Conservation (phyloP, 495 filamentous ascomycete genomes). For the Penicilliopsis zonata region DNA sequence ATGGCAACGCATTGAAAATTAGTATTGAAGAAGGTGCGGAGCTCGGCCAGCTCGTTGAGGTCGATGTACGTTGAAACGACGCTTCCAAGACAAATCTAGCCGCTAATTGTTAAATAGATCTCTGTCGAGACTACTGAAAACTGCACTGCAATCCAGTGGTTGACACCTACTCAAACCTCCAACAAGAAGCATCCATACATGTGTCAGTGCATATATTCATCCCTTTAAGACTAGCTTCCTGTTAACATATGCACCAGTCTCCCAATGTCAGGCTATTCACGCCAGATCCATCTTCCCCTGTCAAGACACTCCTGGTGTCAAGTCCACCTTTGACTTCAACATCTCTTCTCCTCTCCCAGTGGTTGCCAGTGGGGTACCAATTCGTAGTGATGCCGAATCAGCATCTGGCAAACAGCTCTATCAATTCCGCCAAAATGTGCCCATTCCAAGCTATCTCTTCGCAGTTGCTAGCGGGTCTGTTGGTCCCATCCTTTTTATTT, state of each 20-base stretch:
- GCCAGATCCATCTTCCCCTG: constrained; percentile 87
- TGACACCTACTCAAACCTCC: constrained; percentile 79
- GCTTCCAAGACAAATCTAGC: constrained; percentile 15
- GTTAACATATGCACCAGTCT: too few species aligned
- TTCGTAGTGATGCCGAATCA: constrained; percentile 32
- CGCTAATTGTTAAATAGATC: constrained; percentile 24
- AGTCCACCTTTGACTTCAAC: constrained; percentile 78
- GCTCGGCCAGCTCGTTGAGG: constrained; percentile 48
- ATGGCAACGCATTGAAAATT: constrained; percentile 70
- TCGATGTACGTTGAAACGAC: constrained; percentile 49
- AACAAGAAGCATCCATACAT: constrained; percentile 93
- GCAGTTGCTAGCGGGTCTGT: constrained; percentile 69
- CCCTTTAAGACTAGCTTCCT: too few species aligned
- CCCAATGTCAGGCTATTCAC: constrained; percentile 95
- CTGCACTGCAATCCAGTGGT: constrained; percentile 89
- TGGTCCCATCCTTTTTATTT: background rate
- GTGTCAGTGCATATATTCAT: too few species aligned
- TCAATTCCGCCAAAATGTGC: constrained; percentile 76
- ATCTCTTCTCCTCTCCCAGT: constrained; percentile 81
- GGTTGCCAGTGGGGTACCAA: constrained; percentile 72
- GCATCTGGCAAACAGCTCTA: constrained; percentile 44
- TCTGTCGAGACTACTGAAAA: constrained; percentile 59
- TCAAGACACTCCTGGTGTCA: constrained; percentile 93
- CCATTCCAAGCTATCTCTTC: constrained; percentile 90
- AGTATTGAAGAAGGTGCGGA: constrained; percentile 48